Conservation (phyloP, 805 yeast species). For the Yarrowia bubula region DNA sequence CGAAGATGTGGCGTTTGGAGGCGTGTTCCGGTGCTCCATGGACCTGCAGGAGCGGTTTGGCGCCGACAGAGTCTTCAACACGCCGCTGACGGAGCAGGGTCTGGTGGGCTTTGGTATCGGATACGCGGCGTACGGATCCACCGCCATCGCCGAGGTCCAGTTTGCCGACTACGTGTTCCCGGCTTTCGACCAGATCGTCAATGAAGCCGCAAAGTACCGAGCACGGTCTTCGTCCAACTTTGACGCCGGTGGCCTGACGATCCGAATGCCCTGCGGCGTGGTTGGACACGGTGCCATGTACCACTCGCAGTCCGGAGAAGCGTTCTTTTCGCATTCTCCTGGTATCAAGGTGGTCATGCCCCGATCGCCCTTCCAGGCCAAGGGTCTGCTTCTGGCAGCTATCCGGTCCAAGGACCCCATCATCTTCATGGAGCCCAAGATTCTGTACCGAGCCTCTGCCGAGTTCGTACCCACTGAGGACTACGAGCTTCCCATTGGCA, state of each 20-base stretch:
- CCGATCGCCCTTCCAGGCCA: conserved; percentile 84
- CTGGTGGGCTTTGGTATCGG: conserved; percentile 86
- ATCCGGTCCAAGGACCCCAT: conserved; percentile 96
- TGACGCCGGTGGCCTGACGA: conserved; percentile 88
- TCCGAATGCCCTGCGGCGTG: conserved; percentile 96
- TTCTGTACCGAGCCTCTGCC: conserved; percentile 78
- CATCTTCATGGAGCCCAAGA: conserved; percentile 86
- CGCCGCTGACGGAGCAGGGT: conserved; percentile 96
- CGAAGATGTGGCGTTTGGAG: conserved; percentile 95
- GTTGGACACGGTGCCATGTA: conserved; percentile 98
- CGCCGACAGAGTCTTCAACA: conserved; percentile 79
- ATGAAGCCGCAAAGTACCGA: conserved; percentile 93
- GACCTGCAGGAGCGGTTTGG: conserved; percentile 89
- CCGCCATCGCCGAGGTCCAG: conserved; percentile 93
- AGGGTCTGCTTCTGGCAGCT: conserved; percentile 85
- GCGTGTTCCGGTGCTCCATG: conserved; percentile 90
- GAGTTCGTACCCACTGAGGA: conserved; percentile 82
- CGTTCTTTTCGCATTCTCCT: conserved; percentile 92
- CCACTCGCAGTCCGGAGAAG: conserved; percentile 90
- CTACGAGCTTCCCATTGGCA: conserved; percentile 79
- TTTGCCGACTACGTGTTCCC: conserved; percentile 97
- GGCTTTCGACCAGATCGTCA: conserved; percentile 90
- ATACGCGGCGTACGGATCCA: conserved; percentile 82
- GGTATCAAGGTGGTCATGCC: conserved; percentile 91
- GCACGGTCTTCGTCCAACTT: conserved; percentile 87